Evolutionary conservation across 768 basidiomycete genomes (phyloP), one percentile per base, ranked within the genome.

Genomic region (Neoboletus subvelutipes): DNA sequence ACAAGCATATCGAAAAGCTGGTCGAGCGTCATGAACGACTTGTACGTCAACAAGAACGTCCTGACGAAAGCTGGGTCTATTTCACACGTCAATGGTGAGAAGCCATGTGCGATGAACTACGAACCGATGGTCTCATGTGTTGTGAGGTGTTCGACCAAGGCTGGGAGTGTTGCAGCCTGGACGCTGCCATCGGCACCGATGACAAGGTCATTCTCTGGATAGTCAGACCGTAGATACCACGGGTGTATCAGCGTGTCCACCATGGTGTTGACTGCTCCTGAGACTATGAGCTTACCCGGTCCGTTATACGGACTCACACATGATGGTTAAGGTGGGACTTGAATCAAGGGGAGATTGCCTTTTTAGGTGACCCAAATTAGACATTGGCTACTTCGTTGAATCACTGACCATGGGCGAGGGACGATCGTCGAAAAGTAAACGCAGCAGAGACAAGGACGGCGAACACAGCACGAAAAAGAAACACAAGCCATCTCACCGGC

Each of bases 401-500:
- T 31, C 34, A 34, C 45, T 43, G 17, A 63, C 63, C 54, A 71
- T 71, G 70, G 64, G 59, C 26, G 59, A 65, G 29, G 60, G 45
- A 36, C 63, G 57, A 18, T 60, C 70, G 9, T 56, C 63, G 17
- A 71, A 67, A 47, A 56, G 55, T 54, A 70, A 72, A 54, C 72
- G 70, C 17, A 59, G 18, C 43, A 63, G 67, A 54, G 77, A 78
- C 60, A 75, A 71, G 53, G 75, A 78, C 52, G 60, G 73, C 34
- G 80, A 81, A 45, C 75, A 71, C 56, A 79, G 77, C 60, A 73
- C 75, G 67, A 83, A 82, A 72, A 87, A 86, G 70, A 80, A 81
- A 39, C 77, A 78, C 63, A 81, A 76, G 50, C 75, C 80, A 41
- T 77, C 78, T 10, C 76, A 78, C n/a, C 57, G 39, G 39, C 39